These are phyloP conservation scores for Populus davidiana DNA, from an alignment of 345 rosid species.

Conservation along the genomic window DNA sequence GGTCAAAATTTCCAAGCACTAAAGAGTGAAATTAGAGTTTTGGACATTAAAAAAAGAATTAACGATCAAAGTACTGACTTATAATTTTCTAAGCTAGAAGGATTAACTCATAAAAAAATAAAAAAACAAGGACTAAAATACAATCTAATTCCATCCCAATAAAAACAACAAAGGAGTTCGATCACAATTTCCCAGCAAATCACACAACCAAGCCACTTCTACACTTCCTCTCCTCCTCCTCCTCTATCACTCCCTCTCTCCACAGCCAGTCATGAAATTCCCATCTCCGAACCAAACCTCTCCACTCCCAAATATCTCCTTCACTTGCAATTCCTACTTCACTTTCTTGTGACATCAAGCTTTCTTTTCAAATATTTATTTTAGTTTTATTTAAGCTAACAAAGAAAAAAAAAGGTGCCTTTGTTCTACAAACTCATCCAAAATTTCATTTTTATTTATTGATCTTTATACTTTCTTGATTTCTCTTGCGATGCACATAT, in stretches of 20 bases:
- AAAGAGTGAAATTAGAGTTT: too few species aligned
- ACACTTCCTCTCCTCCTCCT: background rate
- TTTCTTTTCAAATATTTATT: background rate
- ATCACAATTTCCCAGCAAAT: background rate
- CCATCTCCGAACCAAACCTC: constrained; percentile 12
- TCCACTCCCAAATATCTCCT: background rate
- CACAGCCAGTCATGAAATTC: constrained; percentile 15
- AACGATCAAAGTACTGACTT: background rate
- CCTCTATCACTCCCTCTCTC: background rate
- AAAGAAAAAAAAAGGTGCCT: background rate
- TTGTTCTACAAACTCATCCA: background rate
- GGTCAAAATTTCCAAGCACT: background rate
- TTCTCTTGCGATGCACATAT: constrained; percentile 15
- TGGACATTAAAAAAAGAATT: background rate
- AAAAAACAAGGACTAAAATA: background rate
- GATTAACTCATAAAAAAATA: background rate
- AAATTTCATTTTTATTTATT: background rate
- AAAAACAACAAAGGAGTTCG: background rate
- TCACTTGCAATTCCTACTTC: constrained; percentile 16
- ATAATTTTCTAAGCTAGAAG: background rate
- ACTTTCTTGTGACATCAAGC: constrained; percentile 14
- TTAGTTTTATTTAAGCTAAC: background rate
- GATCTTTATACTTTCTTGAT: background rate
- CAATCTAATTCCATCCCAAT: background rate
- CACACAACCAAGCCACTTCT: background rate